Base-by-base conservation (phyloP, 148 eudicot genomes). In the Persicaria tinctoria region DNA sequence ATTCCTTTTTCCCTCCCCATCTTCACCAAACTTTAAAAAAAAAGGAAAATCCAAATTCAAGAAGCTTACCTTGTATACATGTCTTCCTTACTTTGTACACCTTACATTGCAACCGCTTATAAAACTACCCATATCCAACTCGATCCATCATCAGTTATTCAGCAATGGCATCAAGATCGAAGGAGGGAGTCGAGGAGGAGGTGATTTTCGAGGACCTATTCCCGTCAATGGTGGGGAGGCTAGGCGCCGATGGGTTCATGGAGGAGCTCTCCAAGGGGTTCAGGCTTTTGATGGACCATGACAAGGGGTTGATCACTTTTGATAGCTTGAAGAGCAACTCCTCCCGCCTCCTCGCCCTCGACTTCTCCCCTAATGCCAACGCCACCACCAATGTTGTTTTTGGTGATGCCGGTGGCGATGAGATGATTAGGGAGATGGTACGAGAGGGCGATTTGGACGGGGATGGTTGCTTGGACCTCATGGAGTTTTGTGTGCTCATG, bases 401-500 rank as follows among this genome's bases (percentile, higher is more conserved):
- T 57, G 1, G 78, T 84, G 83, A 79, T 53, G 86, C 85, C 12
- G 88, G 78, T 84, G 83, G 80, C 57, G 86, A 86, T n/a, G 88
- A 83, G 5, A 91, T 86, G 72, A 41, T 87, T 4, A 71, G 47
- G 47, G 78, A 77, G 46, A 88, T 90, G 91, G 27, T 88, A 59
- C 70, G 69, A 9, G 89, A 87, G 83, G 94, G 94, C 0, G 94
- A 90, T 79, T 66, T 82, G 46, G 87, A 90, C 63, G 87, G 88
- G 7, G 94, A 90, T 81, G 91, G 91, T 13, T 79, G 91, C 68
- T 78, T 90, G 80, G 79, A 79, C 51, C 81, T 84, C 69, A 90
- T 76, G 87, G 94, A 90, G 80, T 90, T 90, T 80, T 90, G 85
- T 83, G 91, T 90, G 18, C 83, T 89, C 7, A 89, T 89, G 92